These are phyloP conservation scores for Phanerodontia chrysosporium DNA, from an alignment of 768 basidiomycete genomes.

Conservation along the genomic window DNA sequence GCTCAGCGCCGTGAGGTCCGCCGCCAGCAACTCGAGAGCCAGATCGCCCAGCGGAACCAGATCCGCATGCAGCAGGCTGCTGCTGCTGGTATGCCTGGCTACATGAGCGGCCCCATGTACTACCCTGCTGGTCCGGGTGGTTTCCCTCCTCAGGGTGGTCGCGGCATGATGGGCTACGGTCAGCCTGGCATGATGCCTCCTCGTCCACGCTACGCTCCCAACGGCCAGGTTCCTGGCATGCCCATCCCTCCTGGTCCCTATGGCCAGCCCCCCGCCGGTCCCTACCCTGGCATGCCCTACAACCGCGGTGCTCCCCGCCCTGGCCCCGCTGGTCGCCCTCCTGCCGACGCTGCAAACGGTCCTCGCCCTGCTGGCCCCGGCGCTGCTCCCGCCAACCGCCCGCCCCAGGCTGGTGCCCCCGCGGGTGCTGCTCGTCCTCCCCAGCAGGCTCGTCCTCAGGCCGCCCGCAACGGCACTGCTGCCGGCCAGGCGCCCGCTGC, in stretches of 20 bases:
- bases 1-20: constrained; percentile 98
- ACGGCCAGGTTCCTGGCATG: constrained; percentile 72
- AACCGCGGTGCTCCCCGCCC: constrained; percentile 61
- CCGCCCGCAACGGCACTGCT: constrained; percentile 11
- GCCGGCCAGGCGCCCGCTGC: constrained; percentile 30
- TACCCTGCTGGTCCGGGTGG: constrained; percentile 74
- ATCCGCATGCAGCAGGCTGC: constrained; percentile 95
- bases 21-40: constrained; percentile 96
- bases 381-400: constrained; percentile 47
- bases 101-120: constrained; percentile 84
- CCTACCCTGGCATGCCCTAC: constrained; percentile 69
- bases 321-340: constrained; percentile 67
- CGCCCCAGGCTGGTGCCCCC: constrained; percentile 41
- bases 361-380: constrained; percentile 62
- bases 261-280: constrained; percentile 67
- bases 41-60: constrained; percentile 97
- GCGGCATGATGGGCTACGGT: constrained; percentile 74
- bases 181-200: constrained; percentile 86
- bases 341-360: constrained; percentile 51
- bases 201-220: constrained; percentile 78
- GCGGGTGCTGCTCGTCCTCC: constrained; percentile 27
- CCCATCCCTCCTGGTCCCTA: constrained; percentile 65
- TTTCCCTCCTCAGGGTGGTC: constrained; percentile 76
- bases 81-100: constrained; percentile 79
- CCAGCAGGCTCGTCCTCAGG: constrained; percentile 27